Percentiles rank a stretch among this genome's conserved stretches.
Evolutionary conservation across 2,329 filamentous ascomycete genomes (phyloP).

Genomic region (Xylaria digitata): DNA sequence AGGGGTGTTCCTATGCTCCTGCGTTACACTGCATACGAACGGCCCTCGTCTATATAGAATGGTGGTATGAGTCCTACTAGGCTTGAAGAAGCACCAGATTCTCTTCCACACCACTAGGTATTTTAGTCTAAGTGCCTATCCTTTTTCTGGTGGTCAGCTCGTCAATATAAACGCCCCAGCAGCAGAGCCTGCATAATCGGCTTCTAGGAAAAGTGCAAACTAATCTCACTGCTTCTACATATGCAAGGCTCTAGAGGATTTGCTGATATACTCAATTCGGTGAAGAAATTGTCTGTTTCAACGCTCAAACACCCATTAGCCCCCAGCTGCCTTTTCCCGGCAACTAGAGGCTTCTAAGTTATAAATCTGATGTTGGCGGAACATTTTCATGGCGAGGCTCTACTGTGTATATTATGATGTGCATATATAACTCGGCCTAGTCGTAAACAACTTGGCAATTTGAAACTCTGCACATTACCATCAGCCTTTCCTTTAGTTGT

Average conservation of each 20-base stretch:
- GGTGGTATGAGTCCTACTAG: not conserved
- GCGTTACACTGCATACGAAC: no score
- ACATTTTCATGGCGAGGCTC: constrained; percentile 9
- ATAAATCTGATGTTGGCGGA: not conserved
- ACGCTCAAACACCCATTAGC: constrained; percentile 2
- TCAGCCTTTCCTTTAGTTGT: not conserved
- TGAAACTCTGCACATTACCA: not conserved
- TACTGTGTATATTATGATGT: not conserved
- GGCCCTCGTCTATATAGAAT: no score
- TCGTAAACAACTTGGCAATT: not conserved
- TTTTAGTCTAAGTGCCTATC: not conserved
- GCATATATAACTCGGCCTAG: constrained; percentile 6
- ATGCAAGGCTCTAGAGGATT: not conserved
- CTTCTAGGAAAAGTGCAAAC: not conserved
- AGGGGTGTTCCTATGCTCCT: not conserved
- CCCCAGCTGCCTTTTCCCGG: not conserved
- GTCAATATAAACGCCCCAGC: constrained; percentile 10
- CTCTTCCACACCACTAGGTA: not conserved
- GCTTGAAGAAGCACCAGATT: not conserved
- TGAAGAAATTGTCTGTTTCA: constrained; percentile 13
- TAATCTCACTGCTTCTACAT: not conserved
- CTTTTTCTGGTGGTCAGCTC: not conserved
- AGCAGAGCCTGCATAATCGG: not conserved
- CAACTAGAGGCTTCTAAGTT: not conserved
- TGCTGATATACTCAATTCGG: not conserved